A percentile compares a stretch with the other conserved stretches of the same genome.
phyloP scores from a whole-genome alignment of 768 basidiomycete species.

The Tylopilus intermedius region DNA sequence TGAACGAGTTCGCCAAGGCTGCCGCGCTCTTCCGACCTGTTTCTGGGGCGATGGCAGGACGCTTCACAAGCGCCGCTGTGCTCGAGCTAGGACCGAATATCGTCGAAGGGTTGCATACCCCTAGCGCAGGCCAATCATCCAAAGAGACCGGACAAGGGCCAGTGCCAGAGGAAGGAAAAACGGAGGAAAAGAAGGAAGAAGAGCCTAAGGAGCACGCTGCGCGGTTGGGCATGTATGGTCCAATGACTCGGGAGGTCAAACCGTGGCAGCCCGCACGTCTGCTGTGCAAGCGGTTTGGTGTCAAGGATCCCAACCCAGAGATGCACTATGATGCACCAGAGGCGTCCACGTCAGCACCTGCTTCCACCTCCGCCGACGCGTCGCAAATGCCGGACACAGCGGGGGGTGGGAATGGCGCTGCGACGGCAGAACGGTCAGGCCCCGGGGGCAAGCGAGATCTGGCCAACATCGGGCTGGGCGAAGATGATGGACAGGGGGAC shows the following conservation, averaged over 20 bases:
- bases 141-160: constrained; percentile 42
- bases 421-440: neutral
- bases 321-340: constrained; percentile 31
- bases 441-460: constrained; percentile 49
- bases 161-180: constrained; percentile 36
- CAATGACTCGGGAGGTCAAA: constrained; percentile 69
- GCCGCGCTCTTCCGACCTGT: constrained; percentile 90
- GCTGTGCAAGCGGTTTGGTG: constrained; percentile 90
- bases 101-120: constrained; percentile 65
- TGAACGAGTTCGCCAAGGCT: constrained; percentile 81
- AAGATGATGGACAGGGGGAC: constrained; percentile 83
- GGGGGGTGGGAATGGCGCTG: neutral
- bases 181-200: constrained; percentile 56
- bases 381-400: constrained; percentile 4
- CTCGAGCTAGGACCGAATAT: constrained; percentile 62
- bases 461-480: constrained; percentile 83
- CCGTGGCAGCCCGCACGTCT: constrained; percentile 80
- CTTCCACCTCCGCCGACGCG: constrained; percentile 13
- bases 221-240: constrained; percentile 83
- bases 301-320: constrained; percentile 79
- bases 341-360: constrained; percentile 22
- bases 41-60: constrained; percentile 85
- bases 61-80: constrained; percentile 81
- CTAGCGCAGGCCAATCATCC: constrained; percentile 33
- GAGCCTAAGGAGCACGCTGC: constrained; percentile 81